Evolutionary conservation across 1,139 yeast genomes (phyloP), one percentile per base, ranked within the genome.

Genomic region (Pneumocystis canis): DNA sequence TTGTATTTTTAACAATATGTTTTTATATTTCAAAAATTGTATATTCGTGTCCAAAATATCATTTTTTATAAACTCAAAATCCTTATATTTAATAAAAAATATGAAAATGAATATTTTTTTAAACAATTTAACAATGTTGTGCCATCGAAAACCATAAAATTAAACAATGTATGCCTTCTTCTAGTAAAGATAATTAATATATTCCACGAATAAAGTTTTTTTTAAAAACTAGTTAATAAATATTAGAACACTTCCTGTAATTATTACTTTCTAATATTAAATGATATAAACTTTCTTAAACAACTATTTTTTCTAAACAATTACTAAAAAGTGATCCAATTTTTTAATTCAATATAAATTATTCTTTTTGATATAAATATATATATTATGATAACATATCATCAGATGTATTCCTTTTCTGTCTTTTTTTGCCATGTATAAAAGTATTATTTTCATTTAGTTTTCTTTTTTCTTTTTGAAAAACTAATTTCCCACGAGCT

Each of bases 401-500:
- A 35, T 47, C 14, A 25, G 31, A 11, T 14, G 14, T 5, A 25
- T 47, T 28, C 25, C 11, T 18, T 41, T 41, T 25, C 3, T 20
- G 18, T 20, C 3, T 20, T 25, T 47, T 25, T 47, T 1, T 47
- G 1, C 14, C 16, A 4, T 25, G 5, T 7, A 11, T 9, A 47
- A 11, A 25, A 11, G 4, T 28, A 9, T 47, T 47, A 11, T 47
- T 47, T 25, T 39, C 58, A 59, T 32, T 25, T 60, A 25, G 81
- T 77, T 85, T 87, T 71, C 81, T 83, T 41, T 90, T 88, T 69
- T 84, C 84, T 68, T 79, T 83, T 61, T 85, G 80, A 71, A 92
- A 92, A 72, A 77, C 89, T 64, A 89, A 96, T 77, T 87, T 88
- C 79, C 89, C 90, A 71, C 88, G 82, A 72, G 87, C 90, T 71